phyloP scores from a whole-genome alignment of 345 rosid species.

The Limnanthes douglasii region DNA sequence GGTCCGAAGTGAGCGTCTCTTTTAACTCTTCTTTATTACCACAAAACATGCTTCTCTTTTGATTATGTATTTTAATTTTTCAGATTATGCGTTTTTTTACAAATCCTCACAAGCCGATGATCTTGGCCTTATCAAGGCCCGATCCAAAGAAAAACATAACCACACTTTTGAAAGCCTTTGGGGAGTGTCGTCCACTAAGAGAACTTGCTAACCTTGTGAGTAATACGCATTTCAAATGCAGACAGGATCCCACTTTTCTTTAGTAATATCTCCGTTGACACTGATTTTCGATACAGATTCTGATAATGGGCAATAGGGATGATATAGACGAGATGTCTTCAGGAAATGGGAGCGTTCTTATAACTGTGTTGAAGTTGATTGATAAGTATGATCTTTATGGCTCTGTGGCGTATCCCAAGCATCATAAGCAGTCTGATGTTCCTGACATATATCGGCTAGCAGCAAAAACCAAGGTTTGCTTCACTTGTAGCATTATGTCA shows the following conservation, averaged over 20 bases:
- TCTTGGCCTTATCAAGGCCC: conserved; percentile 92
- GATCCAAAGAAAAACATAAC: conserved; percentile 96
- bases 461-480: conserved; percentile 63
- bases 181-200: conserved; percentile 77
- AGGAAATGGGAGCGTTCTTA: conserved; percentile 72
- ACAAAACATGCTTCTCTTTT: background rate
- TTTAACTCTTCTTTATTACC: conserved; percentile 1
- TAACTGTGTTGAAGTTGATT: conserved; percentile 66
- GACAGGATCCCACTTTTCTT: background rate
- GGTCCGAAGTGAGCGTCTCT: conserved; percentile 66
- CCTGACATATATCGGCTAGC: conserved; percentile 94
- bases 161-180: conserved; percentile 86
- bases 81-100: conserved; percentile 89
- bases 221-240: too few species aligned
- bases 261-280: background rate
- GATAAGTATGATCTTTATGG: conserved; percentile 96
- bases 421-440: conserved; percentile 91
- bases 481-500: too few species aligned
- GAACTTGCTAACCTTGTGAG: conserved; percentile 95
- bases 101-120: conserved; percentile 93
- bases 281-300: conserved; percentile 31
- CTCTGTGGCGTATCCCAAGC: conserved; percentile 87
- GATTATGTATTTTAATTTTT: background rate
- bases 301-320: conserved; percentile 92
- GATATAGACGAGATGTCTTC: conserved; percentile 73